Evolutionary conservation across 192 early-diverging fungal species (phyloP).

Genomic region (Dimargaris cristalligena): DNA sequence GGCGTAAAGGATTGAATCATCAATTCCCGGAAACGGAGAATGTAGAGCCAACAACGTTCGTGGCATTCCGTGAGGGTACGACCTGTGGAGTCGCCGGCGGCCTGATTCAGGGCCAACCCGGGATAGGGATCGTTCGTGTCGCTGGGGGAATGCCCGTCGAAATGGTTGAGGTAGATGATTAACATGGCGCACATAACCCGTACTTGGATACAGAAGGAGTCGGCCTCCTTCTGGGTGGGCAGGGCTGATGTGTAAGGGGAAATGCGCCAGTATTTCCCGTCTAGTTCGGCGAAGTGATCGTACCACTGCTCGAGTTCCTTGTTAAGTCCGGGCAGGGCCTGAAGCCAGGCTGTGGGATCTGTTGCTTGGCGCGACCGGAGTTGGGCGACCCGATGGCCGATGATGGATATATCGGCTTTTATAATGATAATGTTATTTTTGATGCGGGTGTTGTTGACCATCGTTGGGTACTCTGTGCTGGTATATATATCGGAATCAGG

Average conservation of each 20-base stretch:
- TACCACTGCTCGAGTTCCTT: not conserved
- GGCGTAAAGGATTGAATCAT: not conserved
- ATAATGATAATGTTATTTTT: not conserved
- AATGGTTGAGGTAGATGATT: conserved; percentile 5
- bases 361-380: not conserved
- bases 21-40: not conserved
- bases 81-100: too few species aligned
- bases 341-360: not conserved
- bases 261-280: too few species aligned
- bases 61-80: not conserved
- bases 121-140: not conserved
- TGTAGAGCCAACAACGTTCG: not conserved
- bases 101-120: not conserved
- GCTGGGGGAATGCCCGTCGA: not conserved
- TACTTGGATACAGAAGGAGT: not conserved
- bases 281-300: too few species aligned
- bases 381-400: conserved; percentile 8
- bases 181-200: not conserved
- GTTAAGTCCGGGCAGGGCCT: not conserved
- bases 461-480: not conserved
- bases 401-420: not conserved
- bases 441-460: not conserved
- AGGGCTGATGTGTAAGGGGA: too few species aligned
- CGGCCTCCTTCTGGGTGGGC: not conserved
- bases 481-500: conserved; percentile 5